A percentile compares a stretch with the other conserved stretches of the same genome.
Evolutionary conservation across 805 yeast species (phyloP).

Genomic region (Ogataea nonfermentans): DNA sequence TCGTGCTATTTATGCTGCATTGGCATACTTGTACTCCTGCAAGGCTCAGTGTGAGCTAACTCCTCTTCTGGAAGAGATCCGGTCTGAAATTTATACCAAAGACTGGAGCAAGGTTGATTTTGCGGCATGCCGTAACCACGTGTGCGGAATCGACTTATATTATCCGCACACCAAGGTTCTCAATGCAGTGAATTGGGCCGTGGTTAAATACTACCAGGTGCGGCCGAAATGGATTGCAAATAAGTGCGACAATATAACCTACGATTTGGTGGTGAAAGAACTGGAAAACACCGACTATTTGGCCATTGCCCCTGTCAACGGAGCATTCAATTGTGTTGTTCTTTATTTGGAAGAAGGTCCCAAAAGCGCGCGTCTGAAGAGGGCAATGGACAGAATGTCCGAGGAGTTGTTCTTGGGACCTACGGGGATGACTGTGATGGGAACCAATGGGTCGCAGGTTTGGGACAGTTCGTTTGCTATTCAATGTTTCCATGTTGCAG

Average conservation of each 20-base stretch:
- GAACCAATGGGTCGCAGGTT: slow-evolving; percentile 95
- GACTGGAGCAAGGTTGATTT: slow-evolving; percentile 72
- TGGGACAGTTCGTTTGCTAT: slow-evolving; percentile 95
- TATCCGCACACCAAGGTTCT: slow-evolving; percentile 82
- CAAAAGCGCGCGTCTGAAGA: slow-evolving; percentile 57
- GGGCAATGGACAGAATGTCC: slow-evolving; percentile 56
- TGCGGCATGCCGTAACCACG: slow-evolving; percentile 67
- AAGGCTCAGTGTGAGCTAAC: slow-evolving; percentile 55
- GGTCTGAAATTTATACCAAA: slow-evolving; percentile 72
- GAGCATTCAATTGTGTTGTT: slow-evolving; percentile 78
- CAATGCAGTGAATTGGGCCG: slow-evolving; percentile 55
- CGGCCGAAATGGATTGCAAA: slow-evolving; percentile 74
- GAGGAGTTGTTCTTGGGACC: slow-evolving; percentile 84
- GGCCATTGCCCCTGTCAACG: slow-evolving; percentile 92
- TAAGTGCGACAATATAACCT: slow-evolving; percentile 49
- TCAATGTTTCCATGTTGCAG: slow-evolving; percentile 79
- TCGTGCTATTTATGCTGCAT: slow-evolving; percentile 82
- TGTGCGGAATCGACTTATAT: slow-evolving; percentile 89
- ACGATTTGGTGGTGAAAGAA: slow-evolving; percentile 70
- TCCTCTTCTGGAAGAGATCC: slow-evolving; percentile 60
- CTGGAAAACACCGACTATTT: slow-evolving; percentile 72
- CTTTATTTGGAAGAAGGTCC: slow-evolving; percentile 68
- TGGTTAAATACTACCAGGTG: slow-evolving; percentile 67
- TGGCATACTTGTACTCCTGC: slow-evolving; percentile 73
- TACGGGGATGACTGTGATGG: slow-evolving; percentile 90